Evolutionary conservation across 306 rosid genomes (phyloP).

Genomic region (Quercus parvula): DNA sequence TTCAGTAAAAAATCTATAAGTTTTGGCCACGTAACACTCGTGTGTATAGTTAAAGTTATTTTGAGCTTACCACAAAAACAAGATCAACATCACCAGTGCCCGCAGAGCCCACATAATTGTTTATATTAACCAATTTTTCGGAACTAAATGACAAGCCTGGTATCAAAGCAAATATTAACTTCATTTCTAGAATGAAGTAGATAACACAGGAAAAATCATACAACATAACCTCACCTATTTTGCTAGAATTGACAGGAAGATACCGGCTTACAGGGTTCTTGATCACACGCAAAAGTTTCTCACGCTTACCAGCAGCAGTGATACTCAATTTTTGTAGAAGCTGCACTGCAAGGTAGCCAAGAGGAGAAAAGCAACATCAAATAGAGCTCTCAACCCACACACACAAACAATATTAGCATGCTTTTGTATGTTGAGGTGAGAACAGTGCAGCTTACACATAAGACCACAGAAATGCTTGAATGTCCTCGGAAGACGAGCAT

Average conservation of each 20-base stretch:
- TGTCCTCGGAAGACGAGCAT: conserved; percentile 33
- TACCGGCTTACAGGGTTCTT: conserved; percentile 24
- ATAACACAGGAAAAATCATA: neutral
- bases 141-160: conserved; percentile 35
- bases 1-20: neutral
- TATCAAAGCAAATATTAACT: neutral
- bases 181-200: too few species aligned
- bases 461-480: conserved; percentile 38
- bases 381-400: neutral
- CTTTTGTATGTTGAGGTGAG: too few species aligned
- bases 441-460: conserved; percentile 21
- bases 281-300: conserved; percentile 24
- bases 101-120: conserved; percentile 12
- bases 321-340: conserved; percentile 26
- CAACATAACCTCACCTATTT: conserved; percentile 19
- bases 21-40: neutral
- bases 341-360: conserved; percentile 21
- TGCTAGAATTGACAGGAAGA: conserved; percentile 27
- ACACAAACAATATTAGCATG: neutral
- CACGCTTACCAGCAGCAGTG: conserved; percentile 25
- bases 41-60: neutral
- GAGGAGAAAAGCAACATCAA: neutral
- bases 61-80: conserved; percentile 29
- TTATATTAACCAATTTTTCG: conserved; percentile 32
- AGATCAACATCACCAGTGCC: neutral